Evolutionary conservation across 352 stramenopile genomes (phyloP), one percentile per base, ranked within the genome.

Genomic region (Phytopythium ostracodes): DNA sequence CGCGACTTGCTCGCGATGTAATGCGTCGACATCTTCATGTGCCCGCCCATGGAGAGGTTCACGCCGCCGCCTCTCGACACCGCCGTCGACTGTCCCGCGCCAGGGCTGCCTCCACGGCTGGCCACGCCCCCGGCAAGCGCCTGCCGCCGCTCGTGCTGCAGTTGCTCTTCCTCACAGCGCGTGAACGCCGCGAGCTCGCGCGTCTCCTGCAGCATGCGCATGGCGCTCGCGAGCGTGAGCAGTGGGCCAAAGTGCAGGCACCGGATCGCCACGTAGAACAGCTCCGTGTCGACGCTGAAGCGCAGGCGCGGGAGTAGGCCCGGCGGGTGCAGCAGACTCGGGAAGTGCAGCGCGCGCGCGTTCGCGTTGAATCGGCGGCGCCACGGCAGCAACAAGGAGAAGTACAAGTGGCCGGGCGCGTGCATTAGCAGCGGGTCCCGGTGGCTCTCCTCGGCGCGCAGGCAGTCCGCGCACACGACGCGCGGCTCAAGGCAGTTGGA

Each of bases 191-290:
- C 64, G 14, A 84, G 65, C 53, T 84, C 74, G 5, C 76, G 63
- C 15, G 70, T 74, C 35, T 87, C 74, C 42, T 76, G 77, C 20
- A 77, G 61, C 17, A 65, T 58, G 9, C 62, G 40, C 20, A 82
- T 56, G 8, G 76, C 59, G n/a, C 70, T 70, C 25, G 66, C 64
- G 15, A 84, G 52, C 25, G 77, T 69, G 10, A 72, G 64, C 24
- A 84, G 60, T 1, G 77, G 77, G 0, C 77, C 77, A 22, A 77
- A 62, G 59, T 87, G 77, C 38, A 87, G 64, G 18, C 57, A 61
- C 36, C 75, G 70, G 40, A 87, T 67, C 14, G 70, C 60, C 56
- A 87, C 58, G 66, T 80, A 77, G 36, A 83, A 66, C n/a, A 81
- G 36, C 60, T 81, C 67, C 18, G 70, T 79, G 46, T 76, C 65